phyloP scores from a whole-genome alignment of 1,284 basidiomycete genomes.

The Rhizoctonia solani region DNA sequence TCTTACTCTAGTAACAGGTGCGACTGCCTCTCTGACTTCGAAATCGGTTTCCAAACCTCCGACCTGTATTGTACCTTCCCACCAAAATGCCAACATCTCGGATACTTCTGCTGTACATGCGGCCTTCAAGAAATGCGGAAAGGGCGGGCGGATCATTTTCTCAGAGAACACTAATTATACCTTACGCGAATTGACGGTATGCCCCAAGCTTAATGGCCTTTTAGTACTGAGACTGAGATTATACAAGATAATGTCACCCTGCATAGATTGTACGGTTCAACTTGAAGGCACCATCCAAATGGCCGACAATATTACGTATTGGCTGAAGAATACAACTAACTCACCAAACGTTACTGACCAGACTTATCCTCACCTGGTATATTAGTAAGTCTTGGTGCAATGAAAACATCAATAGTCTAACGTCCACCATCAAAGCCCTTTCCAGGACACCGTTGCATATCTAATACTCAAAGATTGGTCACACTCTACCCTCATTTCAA shows the following conservation, averaged over 20 bases:
- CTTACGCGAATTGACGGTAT: no score
- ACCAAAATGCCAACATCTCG: no score
- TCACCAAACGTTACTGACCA: constrained; percentile 22
- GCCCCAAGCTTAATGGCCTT: no score
- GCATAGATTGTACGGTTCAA: constrained; percentile 31
- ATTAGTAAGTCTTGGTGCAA: constrained; percentile 2
- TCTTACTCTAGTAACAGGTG: no score
- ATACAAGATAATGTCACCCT: constrained; percentile 25
- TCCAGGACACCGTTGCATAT: constrained; percentile 31
- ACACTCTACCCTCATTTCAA: constrained; percentile 25
- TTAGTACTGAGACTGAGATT: no score
- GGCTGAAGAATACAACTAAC: constrained; percentile 25
- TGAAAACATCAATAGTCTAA: neutral
- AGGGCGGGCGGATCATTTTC: no score
- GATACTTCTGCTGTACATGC: no score
- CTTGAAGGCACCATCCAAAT: constrained; percentile 30
- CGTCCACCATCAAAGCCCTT: neutral
- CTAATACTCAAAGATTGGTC: constrained; percentile 25
- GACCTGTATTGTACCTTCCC: no score
- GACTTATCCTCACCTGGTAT: constrained; percentile 28
- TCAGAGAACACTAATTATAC: no score
- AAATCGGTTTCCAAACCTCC: no score
- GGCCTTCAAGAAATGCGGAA: no score
- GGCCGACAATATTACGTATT: constrained; percentile 31
- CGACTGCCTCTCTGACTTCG: no score